These are phyloP conservation scores for Phylloporus sp. DNA, from an alignment of 768 basidiomycete genomes.

Conservation along the genomic window DNA sequence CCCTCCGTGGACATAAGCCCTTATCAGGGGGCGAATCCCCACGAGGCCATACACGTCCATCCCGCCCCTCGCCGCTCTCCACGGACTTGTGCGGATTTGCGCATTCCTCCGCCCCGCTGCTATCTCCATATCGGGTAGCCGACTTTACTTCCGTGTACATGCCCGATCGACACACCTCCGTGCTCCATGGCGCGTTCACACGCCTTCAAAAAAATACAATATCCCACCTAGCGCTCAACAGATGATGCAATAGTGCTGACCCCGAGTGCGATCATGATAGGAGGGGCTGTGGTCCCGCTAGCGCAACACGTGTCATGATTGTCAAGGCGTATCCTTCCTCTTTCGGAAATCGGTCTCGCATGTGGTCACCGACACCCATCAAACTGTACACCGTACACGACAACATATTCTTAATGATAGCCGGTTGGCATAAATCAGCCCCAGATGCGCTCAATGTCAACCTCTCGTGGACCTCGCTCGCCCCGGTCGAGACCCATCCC, in stretches of 20 bases:
- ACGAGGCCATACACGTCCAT: slow-evolving; percentile 7
- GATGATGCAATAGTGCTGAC: neutral
- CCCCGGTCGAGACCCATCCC: neutral
- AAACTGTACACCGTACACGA: neutral
- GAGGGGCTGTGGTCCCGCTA: neutral
- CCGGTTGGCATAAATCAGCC: slow-evolving; percentile 15
- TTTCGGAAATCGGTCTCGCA: neutral
- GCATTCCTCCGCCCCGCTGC: slow-evolving; percentile 16
- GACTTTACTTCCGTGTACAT: too few relatives aligned
- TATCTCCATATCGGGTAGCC: neutral
- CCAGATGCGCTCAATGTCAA: slow-evolving; percentile 42
- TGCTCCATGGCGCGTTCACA: too few relatives aligned
- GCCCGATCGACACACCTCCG: too few relatives aligned
- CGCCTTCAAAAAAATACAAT: too few relatives aligned
- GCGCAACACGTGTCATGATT: neutral
- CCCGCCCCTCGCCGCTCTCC: slow-evolving; percentile 12
- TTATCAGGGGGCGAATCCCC: slow-evolving; percentile 16
- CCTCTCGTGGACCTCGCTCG: slow-evolving; percentile 34
- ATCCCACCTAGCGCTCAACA: too few relatives aligned
- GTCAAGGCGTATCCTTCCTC: slow-evolving; percentile 1
- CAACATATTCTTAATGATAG: neutral
- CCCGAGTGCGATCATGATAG: slow-evolving; percentile 4
- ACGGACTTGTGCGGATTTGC: slow-evolving; percentile 29
- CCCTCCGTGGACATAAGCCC: slow-evolving; percentile 31
- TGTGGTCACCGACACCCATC: neutral